Conservation (phyloP, 2,329 filamentous ascomycete species). For the Aureobasidium sp. region DNA sequence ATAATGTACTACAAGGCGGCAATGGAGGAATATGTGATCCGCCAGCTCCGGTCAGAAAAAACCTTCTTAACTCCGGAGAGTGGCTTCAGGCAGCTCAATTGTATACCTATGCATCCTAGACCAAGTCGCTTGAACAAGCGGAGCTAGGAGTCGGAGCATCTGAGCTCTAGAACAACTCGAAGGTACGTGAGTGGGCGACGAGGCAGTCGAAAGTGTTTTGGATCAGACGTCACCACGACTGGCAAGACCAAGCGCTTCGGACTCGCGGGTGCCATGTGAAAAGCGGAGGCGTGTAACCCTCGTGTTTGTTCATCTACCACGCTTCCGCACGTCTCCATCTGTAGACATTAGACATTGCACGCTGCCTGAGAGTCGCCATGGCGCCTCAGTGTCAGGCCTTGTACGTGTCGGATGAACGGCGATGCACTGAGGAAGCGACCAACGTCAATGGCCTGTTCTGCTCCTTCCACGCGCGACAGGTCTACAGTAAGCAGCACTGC, state of each 20-base stretch:
- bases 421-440: constrained; percentile 32
- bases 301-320: not conserved
- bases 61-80: not conserved
- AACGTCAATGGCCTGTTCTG: constrained; percentile 39
- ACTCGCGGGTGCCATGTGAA: not conserved
- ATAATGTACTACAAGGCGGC: not conserved
- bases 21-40: not conserved
- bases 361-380: not conserved
- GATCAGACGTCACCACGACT: not conserved
- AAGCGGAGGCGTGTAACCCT: constrained; percentile 2
- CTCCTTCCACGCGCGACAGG: constrained; percentile 37
- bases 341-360: not conserved
- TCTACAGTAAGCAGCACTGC: constrained; percentile 22
- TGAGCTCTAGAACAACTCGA: not conserved
- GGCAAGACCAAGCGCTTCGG: not conserved
- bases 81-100: not conserved
- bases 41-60: not conserved
- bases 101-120: not conserved
- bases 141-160: not conserved
- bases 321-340: not conserved
- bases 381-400: constrained; percentile 22
- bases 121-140: not conserved
- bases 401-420: constrained; percentile 33
- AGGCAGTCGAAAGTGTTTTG: not conserved
- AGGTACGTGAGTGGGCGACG: not conserved